Percentiles rank a stretch among this genome's conserved stretches.
Conservation (phyloP, 2,329 filamentous ascomycete genomes). For the Colletotrichum chlorophyti region DNA sequence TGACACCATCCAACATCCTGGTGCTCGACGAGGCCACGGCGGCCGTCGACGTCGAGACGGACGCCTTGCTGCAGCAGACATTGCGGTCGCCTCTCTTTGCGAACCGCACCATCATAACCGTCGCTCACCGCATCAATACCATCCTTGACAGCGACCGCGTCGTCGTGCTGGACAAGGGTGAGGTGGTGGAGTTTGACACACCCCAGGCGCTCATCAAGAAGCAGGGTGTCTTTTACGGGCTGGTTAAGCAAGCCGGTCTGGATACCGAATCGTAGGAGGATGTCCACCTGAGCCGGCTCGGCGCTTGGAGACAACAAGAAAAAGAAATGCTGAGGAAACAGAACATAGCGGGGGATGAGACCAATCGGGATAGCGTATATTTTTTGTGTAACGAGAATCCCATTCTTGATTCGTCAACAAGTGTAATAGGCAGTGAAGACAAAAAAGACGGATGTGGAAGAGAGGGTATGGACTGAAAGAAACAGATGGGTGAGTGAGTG, state of each 20-base stretch:
- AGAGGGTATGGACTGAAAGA: too few species aligned
- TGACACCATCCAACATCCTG: slow-evolving; percentile 95
- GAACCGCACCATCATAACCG: slow-evolving; percentile 96
- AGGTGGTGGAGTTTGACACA: slow-evolving; percentile 91
- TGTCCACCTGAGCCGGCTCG: too few species aligned
- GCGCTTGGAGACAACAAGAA: too few species aligned
- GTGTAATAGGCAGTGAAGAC: too few species aligned
- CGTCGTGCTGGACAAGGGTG: slow-evolving; percentile 89
- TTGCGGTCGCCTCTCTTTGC: slow-evolving; percentile 74
- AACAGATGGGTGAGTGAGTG: background rate
- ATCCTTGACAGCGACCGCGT: slow-evolving; percentile 90
- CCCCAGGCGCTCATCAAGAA: slow-evolving; percentile 78
- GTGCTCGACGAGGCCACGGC: slow-evolving; percentile 97
- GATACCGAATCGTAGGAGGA: slow-evolving; percentile 47
- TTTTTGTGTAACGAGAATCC: background rate
- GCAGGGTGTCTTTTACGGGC: slow-evolving; percentile 83
- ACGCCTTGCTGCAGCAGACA: slow-evolving; percentile 70
- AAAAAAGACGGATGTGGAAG: too few species aligned
- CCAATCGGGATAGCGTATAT: background rate
- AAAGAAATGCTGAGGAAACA: background rate
- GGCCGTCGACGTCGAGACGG: slow-evolving; percentile 72
- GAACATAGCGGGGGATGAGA: background rate
- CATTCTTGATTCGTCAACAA: too few species aligned
- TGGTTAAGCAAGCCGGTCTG: slow-evolving; percentile 91
- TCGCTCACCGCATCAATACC: slow-evolving; percentile 97